Base-by-base conservation (phyloP, 2,329 filamentous ascomycete species). In the Xylariaceae sp. region DNA sequence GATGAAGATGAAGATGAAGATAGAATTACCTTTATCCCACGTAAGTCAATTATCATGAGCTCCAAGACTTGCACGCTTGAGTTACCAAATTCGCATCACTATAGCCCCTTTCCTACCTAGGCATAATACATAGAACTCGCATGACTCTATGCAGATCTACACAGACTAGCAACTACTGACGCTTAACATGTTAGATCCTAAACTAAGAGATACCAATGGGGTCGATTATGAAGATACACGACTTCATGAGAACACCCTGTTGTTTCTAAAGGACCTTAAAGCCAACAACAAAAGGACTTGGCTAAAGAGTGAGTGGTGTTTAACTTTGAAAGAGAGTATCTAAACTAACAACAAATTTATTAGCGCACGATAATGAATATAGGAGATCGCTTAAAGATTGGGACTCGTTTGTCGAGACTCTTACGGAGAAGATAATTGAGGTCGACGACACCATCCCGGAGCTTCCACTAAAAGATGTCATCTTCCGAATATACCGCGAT, bases 401-500 rank as follows among this genome's bases (percentile, higher is more conserved):
- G 81, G 85, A 90, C 46, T 83, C 85, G 1, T 96, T 93, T 67
- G 84, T 95, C 37, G 88, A 90, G 63, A 79, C 79, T 9, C 78
- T 95, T 40, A 90, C 89, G 1, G 80, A 88, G 57, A 88, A 85
- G 59, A 80, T 96, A 51, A 82, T 83, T 19, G 85, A 88, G 56
- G 80, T 82, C 40, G 93, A 97, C 70, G 85, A 89, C 52, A 96
- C 91, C 1, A 85, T 96, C 42, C 93, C 93, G 0, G 91, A 96
- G 65, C 77, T 96, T 20, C 93, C 93, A 1, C 79, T 88, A 51
- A 95, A 96, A 72, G 92, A 96, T 69, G 78, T 96, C 64, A 86
- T 91, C 46, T 96, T 93, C 71, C 87, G 92, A 58, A 95, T 96
- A 56, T 91, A 96, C 73, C 82, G 92, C 65, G 92, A 96, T 66